Evolutionary conservation across 352 stramenopile genomes (phyloP).

Genomic region (Pythium guiyangense): DNA sequence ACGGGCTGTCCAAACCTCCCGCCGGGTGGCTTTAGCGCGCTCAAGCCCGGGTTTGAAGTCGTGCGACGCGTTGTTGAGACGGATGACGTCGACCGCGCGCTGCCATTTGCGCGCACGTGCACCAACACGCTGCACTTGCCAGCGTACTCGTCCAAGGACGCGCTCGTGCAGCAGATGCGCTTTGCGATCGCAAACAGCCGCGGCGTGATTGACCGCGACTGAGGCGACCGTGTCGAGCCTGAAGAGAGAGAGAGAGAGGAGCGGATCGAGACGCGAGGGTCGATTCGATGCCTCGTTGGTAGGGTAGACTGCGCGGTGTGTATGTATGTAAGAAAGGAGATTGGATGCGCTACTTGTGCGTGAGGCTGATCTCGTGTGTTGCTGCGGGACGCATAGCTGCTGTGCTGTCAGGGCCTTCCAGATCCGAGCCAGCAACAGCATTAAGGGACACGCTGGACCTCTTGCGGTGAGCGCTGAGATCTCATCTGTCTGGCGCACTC

Average conservation of each 20-base stretch:
- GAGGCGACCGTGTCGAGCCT: not conserved
- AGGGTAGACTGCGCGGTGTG: no score
- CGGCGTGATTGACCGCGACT: slow-evolving; percentile 85
- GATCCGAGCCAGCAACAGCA: no score
- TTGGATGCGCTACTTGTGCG: no score
- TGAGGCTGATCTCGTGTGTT: no score
- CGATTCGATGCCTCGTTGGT: no score
- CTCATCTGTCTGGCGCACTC: no score
- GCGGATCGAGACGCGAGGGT: not conserved
- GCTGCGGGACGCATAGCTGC: no score
- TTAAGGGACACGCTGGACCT: no score
- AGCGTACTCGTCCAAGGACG: slow-evolving; percentile 68
- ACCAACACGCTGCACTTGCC: slow-evolving; percentile 85
- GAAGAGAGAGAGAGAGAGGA: not conserved
- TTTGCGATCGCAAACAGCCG: slow-evolving; percentile 80
- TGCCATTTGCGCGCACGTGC: slow-evolving; percentile 83
- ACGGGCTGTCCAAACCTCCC: slow-evolving; percentile 82
- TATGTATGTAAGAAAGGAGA: no score
- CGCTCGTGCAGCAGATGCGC: slow-evolving; percentile 53
- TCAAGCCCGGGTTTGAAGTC: slow-evolving; percentile 78
- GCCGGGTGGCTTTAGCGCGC: slow-evolving; percentile 55
- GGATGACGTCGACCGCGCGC: slow-evolving; percentile 61
- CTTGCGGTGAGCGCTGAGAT: no score
- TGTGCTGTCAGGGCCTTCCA: no score
- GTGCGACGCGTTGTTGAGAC: slow-evolving; percentile 70